Conservation (phyloP, 352 stramenopile genomes). For the Globisporangium echinulatum region DNA sequence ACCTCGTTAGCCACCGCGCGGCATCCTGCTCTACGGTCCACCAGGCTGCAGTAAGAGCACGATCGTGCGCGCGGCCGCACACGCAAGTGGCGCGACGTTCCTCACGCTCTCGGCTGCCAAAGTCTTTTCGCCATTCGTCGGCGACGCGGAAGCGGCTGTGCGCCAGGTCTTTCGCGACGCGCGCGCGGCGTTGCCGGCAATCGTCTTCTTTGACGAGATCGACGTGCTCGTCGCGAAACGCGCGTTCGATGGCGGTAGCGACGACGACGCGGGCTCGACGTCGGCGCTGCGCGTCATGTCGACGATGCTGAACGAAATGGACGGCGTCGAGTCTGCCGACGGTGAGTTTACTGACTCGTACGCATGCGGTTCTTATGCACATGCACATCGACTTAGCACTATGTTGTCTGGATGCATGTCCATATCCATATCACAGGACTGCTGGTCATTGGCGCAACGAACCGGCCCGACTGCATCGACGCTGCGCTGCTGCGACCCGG, state of each 20-base stretch:
- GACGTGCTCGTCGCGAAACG: constrained; percentile 84
- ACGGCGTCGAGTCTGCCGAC: constrained; percentile 93
- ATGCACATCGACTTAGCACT: neutral
- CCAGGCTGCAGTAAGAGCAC: constrained; percentile 90
- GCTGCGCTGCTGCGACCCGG: constrained; percentile 95
- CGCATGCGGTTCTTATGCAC: neutral
- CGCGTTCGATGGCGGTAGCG: constrained; percentile 40
- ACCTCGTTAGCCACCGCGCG: constrained; percentile 40
- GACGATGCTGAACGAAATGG: constrained; percentile 97
- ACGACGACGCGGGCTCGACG: constrained; percentile 33
- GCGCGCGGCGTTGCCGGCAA: constrained; percentile 72
- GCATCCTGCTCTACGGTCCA: constrained; percentile 86
- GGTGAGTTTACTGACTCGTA: constrained; percentile 23
- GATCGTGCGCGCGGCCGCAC: constrained; percentile 77
- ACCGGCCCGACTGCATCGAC: constrained; percentile 97
- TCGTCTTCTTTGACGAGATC: constrained; percentile 91
- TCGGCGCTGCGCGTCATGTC: constrained; percentile 92
- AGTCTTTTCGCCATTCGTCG: constrained; percentile 87
- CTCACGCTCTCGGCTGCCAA: constrained; percentile 82
- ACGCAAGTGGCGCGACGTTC: constrained; percentile 75
- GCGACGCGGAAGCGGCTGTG: constrained; percentile 80
- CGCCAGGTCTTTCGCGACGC: constrained; percentile 77
- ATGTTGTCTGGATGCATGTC: neutral
- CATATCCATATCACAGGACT: constrained; percentile 31
- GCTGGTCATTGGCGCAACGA: constrained; percentile 96